phyloP scores from a whole-genome alignment of 805 yeast species.

The Wickerhamiella brachini region DNA sequence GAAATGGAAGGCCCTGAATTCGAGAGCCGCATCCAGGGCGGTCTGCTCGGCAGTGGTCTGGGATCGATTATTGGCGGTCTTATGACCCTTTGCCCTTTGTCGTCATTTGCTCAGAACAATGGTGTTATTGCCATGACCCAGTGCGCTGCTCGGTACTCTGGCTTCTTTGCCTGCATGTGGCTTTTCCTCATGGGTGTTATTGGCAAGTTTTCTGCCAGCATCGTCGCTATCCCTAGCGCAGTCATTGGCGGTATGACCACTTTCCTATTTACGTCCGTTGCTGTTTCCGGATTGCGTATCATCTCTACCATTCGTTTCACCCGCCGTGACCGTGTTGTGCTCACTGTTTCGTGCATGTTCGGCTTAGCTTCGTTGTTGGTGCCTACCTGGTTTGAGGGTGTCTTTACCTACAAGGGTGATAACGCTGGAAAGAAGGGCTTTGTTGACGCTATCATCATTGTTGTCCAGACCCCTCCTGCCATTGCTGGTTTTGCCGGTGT shows the following conservation, averaged over 20 bases:
- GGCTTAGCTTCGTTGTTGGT: slow-evolving; percentile 58
- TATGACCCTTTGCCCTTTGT: slow-evolving; percentile 76
- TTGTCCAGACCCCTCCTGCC: slow-evolving; percentile 64
- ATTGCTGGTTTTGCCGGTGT: slow-evolving; percentile 53
- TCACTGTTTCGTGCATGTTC: slow-evolving; percentile 49
- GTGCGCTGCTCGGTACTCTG: slow-evolving; percentile 76
- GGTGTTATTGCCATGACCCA: slow-evolving; percentile 88
- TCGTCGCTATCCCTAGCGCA: slow-evolving; percentile 65
- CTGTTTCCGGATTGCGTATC: slow-evolving; percentile 59
- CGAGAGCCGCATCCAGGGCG: slow-evolving; percentile 86
- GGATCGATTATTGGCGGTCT: slow-evolving; percentile 67
- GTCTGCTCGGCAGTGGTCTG: slow-evolving; percentile 77
- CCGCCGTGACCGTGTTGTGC: slow-evolving; percentile 59
- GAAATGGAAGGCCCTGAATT: slow-evolving; percentile 71
- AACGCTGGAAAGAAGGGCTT: slow-evolving; percentile 47
- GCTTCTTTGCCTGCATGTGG: slow-evolving; percentile 70
- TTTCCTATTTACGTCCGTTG: slow-evolving; percentile 61
- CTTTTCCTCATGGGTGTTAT: slow-evolving; percentile 76
- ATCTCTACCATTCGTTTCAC: slow-evolving; percentile 42
- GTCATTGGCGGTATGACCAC: slow-evolving; percentile 84
- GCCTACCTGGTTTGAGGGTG: slow-evolving; percentile 46
- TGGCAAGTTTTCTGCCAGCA: slow-evolving; percentile 79
- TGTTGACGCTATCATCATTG: slow-evolving; percentile 51
- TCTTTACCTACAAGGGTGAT: slow-evolving; percentile 53
- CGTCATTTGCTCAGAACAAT: slow-evolving; percentile 88